These are phyloP conservation scores for Plenodomus lindquistii DNA, from an alignment of 2,329 filamentous ascomycete species.

Conservation along the genomic window DNA sequence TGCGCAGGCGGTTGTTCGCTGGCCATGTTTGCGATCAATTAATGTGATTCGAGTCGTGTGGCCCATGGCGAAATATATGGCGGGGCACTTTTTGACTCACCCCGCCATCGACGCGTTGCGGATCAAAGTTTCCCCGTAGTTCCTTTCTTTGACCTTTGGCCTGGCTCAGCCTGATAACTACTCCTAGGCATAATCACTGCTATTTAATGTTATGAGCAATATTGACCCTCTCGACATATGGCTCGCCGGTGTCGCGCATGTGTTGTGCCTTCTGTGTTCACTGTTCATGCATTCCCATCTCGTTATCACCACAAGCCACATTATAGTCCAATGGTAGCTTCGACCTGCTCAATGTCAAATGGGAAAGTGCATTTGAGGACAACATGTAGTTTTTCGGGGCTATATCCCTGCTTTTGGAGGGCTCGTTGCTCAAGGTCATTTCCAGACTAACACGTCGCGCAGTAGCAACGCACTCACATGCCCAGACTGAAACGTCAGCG, in stretches of 20 bases:
- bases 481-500: neutral
- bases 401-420: too few relatives aligned
- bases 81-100: constrained; percentile 26
- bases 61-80: constrained; percentile 19
- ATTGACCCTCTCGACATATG: too few relatives aligned
- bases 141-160: neutral
- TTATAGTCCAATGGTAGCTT: too few relatives aligned
- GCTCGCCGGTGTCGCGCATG: too few relatives aligned
- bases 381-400: too few relatives aligned
- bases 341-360: too few relatives aligned
- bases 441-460: too few relatives aligned
- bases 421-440: too few relatives aligned
- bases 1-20: constrained; percentile 33
- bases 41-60: constrained; percentile 17
- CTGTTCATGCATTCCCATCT: too few relatives aligned
- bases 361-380: too few relatives aligned
- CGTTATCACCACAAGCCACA: too few relatives aligned
- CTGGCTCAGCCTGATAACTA: neutral
- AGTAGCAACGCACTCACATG: neutral
- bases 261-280: too few relatives aligned
- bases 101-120: constrained; percentile 16
- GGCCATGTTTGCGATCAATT: constrained; percentile 34
- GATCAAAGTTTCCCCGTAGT: constrained; percentile 18
- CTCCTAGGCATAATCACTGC: neutral
- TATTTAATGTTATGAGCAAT: neutral